These are phyloP conservation scores for Rutstroemia sp. DNA, from an alignment of 2,329 filamentous ascomycete species.

Conservation along the genomic window DNA sequence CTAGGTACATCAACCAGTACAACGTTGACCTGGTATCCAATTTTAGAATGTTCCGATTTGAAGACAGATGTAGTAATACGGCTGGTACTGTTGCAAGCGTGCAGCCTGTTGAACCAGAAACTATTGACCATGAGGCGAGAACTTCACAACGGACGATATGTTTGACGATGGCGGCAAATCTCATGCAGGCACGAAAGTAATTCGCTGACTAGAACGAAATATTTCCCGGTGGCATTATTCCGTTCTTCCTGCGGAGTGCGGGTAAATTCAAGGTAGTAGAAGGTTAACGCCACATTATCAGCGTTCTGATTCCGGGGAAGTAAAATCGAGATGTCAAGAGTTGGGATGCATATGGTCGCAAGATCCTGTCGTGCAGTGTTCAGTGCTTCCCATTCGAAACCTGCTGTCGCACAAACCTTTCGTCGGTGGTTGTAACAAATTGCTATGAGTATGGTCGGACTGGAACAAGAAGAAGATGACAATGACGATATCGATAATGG, in stretches of 20 bases:
- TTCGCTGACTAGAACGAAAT: not conserved
- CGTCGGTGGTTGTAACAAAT: not conserved
- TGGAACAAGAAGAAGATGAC: no score
- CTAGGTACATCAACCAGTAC: not conserved
- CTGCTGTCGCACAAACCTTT: not conserved
- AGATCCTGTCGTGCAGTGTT: not conserved
- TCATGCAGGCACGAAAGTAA: not conserved
- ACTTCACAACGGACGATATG: no score
- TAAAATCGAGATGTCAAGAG: not conserved
- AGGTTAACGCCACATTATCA: not conserved
- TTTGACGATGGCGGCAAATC: not conserved
- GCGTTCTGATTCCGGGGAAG: not conserved
- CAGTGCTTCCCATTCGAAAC: not conserved
- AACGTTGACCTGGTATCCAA: not conserved
- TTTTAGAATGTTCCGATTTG: not conserved
- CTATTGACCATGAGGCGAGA: no score
- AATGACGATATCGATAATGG: not conserved
- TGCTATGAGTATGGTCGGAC: not conserved
- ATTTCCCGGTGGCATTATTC: not conserved
- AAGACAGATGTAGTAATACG: not conserved
- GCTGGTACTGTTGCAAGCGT: not conserved
- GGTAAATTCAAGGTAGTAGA: not conserved
- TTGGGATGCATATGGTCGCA: not conserved
- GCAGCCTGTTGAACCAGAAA: not conserved
- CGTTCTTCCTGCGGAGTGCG: not conserved